A percentile compares a stretch with the other conserved stretches of the same genome.
Evolutionary conservation across 2,329 filamentous ascomycete species (phyloP).

Genomic region (Claviceps capensis): DNA sequence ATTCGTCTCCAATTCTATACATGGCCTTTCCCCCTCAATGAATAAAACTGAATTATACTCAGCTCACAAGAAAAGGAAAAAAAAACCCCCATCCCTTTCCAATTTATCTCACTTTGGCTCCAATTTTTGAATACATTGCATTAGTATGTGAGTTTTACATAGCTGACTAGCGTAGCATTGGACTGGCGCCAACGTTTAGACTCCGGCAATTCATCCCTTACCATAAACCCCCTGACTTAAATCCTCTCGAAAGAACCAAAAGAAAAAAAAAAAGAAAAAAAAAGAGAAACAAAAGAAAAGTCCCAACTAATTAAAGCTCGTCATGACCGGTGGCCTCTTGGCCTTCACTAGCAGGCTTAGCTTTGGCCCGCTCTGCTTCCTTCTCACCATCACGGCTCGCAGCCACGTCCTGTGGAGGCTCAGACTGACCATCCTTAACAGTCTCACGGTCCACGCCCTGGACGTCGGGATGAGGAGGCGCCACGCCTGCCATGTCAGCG

Average conservation of each 20-base stretch:
- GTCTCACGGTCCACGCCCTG: slow-evolving; percentile 49
- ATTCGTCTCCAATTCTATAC: too few species aligned
- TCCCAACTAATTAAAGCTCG: slow-evolving; percentile 17
- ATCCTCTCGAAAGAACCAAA: background rate
- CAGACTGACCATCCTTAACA: slow-evolving; percentile 24
- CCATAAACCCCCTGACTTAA: too few species aligned
- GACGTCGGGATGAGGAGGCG: slow-evolving; percentile 47
- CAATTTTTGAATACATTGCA: too few species aligned
- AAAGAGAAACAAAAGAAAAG: background rate
- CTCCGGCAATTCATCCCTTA: background rate
- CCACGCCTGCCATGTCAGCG: slow-evolving; percentile 28
- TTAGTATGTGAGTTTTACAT: too few species aligned
- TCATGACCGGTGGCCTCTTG: slow-evolving; percentile 40
- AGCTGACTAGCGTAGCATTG: background rate
- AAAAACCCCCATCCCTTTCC: too few species aligned
- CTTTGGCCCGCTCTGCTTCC: slow-evolving; percentile 38
- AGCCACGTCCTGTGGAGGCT: slow-evolving; percentile 27
- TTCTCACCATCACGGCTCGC: slow-evolving; percentile 45
- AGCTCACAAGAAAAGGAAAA: too few species aligned
- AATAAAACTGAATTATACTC: too few species aligned
- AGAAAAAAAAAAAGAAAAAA: background rate
- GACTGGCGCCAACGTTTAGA: background rate
- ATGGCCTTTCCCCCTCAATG: too few species aligned
- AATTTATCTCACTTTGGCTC: too few species aligned
- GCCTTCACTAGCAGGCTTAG: slow-evolving; percentile 50